Percentiles rank a stretch among this genome's conserved stretches.
Conservation (phyloP, 192 early-diverging fungal species). For the Allomyces javanicus region DNA sequence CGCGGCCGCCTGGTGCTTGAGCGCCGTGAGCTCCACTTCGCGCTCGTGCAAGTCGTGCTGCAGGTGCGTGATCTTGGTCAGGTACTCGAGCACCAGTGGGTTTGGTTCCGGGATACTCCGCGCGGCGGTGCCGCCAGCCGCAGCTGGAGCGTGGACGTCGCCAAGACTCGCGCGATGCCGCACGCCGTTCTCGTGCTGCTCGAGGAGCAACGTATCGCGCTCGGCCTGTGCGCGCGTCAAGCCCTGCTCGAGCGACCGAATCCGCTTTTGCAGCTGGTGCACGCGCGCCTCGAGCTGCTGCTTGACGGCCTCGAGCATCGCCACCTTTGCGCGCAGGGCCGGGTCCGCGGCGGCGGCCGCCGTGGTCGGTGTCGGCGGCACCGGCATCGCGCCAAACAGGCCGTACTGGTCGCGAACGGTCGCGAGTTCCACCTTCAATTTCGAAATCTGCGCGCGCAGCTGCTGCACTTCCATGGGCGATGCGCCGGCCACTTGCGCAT, state of each 20-base stretch:
- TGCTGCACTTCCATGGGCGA: constrained; percentile 24
- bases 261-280: constrained; percentile 21
- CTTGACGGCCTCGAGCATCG: too few species aligned
- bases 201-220: constrained; percentile 28
- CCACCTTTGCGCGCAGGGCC: too few species aligned
- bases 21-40: too few species aligned
- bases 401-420: constrained; percentile 8
- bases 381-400: constrained; percentile 1
- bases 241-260: constrained; percentile 16
- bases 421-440: constrained; percentile 28
- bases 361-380: constrained; percentile 3
- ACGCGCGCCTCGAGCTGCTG: too few species aligned
- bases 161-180: too few species aligned
- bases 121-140: too few species aligned
- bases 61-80: constrained; percentile 13
- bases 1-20: too few species aligned
- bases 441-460: constrained; percentile 24
- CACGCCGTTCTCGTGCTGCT: constrained; percentile 9
- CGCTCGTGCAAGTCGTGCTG: constrained; percentile 13
- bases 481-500: constrained; percentile 40
- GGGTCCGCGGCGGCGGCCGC: constrained; percentile 3
- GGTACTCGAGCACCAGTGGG: constrained; percentile 15
- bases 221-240: constrained; percentile 21
- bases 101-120: constrained; percentile 5
- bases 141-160: too few species aligned